Base-by-base conservation (phyloP, 805 yeast species). In the Saccharomycopsis javanensis region DNA sequence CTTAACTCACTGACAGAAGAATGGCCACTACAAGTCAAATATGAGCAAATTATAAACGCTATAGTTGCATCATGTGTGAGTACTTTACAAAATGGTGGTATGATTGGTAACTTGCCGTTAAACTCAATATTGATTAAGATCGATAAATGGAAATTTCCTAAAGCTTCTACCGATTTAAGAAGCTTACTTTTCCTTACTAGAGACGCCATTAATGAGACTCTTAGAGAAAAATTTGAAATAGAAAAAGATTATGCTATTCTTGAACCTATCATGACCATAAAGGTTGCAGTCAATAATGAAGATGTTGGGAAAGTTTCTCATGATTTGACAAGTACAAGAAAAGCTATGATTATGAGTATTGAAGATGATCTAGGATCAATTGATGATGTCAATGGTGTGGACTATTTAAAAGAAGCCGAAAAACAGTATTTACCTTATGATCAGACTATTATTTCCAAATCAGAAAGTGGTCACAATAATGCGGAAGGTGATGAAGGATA, bases 251-350 rank as follows among this genome's bases (percentile, higher is more conserved):
- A 79, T 66, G 77, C 83, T 1, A 68, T 91, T 1, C 73, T 92
- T 68, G 98, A 94, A 69, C 99, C 99, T 0, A 75, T 86, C 30
- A 92, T 94, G 97, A 75, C 78, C 35, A 83, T 90, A 4, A 75
- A 75, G 6, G 82, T 94, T 1, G 79, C 76, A 54, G 85, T 84
- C 1, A 77, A 77, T 55, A 85, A 89, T 31, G 85, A 79, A 57
- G 87, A 85, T 58, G 70, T 92, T 62, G 98, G 98, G 20, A 76
- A 76, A 35, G 94, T 94, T 1, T 78, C 88, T 42, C 95, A 88
- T 63, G 99, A 94, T 67, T 71, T 94, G 55, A 83, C 88, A 48
- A 82, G 88, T 31, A 78, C 84, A 13, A 78, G 98, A 60, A 82
- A 84, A 50, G 97, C 96, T 1, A 75, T 73, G 1, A 88, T 94